A percentile compares a stretch with the other conserved stretches of the same genome.
phyloP scores from a whole-genome alignment of 73 alveolate genomes.

The Urostyla sp. region DNA sequence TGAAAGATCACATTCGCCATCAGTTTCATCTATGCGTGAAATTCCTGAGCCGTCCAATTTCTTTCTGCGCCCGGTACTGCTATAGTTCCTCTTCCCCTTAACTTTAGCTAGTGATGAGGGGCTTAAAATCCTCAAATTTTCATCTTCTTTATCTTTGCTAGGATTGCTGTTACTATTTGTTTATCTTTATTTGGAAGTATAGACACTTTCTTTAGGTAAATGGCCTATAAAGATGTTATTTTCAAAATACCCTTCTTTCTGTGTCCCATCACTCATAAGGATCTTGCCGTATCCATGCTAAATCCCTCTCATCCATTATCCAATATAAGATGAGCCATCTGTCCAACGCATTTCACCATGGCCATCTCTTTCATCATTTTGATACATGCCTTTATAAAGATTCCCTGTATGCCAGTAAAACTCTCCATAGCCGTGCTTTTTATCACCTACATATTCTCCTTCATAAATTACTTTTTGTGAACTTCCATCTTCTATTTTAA shows the following conservation, averaged over 20 bases:
- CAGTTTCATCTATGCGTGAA: too few species aligned
- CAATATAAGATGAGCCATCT: slow-evolving; percentile 47
- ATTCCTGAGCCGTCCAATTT: too few species aligned
- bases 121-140: slow-evolving; percentile 12
- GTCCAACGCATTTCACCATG: slow-evolving; percentile 61
- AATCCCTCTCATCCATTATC: slow-evolving; percentile 62
- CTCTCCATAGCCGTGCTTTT: slow-evolving; percentile 48
- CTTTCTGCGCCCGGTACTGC: too few species aligned
- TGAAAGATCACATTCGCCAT: too few species aligned
- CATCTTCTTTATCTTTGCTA: slow-evolving; percentile 23
- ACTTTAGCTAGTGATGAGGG: slow-evolving; percentile 30
- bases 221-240: slow-evolving; percentile 46
- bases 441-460: slow-evolving; percentile 72
- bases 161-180: background rate
- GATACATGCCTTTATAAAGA: slow-evolving; percentile 30
- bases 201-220: slow-evolving; percentile 11
- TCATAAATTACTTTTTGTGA: slow-evolving; percentile 10
- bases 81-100: too few species aligned
- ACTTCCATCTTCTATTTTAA: background rate
- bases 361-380: slow-evolving; percentile 57
- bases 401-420: slow-evolving; percentile 59
- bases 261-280: slow-evolving; percentile 32
- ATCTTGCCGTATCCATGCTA: slow-evolving; percentile 71
- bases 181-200: background rate
- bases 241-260: slow-evolving; percentile 48